phyloP scores from a whole-genome alignment of 2,329 filamentous ascomycete genomes.

The Tolypocladium endophyticum region DNA sequence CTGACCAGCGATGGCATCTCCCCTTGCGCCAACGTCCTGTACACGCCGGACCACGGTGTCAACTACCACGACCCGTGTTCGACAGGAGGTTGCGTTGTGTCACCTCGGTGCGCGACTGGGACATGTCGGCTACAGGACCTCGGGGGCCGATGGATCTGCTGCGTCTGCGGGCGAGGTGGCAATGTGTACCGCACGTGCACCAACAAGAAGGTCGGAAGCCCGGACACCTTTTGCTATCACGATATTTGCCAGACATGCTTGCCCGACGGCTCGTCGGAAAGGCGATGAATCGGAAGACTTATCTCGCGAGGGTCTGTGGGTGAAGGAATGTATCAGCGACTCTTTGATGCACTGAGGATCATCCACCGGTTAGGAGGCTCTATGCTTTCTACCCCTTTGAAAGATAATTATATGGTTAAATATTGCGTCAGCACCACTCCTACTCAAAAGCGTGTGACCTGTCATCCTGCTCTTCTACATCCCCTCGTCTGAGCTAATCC shows the following conservation, averaged over 20 bases:
- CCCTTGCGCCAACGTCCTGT: constrained; percentile 15
- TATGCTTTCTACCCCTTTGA: neutral
- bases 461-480: neutral
- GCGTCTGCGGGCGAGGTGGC: constrained; percentile 33
- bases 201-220: constrained; percentile 32
- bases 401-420: neutral
- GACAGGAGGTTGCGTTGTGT: constrained; percentile 32
- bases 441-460: neutral
- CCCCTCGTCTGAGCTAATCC: neutral
- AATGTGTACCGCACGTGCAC: constrained; percentile 35
- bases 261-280: constrained; percentile 15
- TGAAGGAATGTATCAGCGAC: neutral
- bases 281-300: neutral
- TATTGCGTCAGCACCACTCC: neutral
- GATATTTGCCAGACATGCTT: constrained; percentile 34
- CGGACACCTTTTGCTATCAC: constrained; percentile 43
- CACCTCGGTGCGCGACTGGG: constrained; percentile 35
- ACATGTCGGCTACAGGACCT: constrained; percentile 38
- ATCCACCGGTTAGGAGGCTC: neutral
- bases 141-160: constrained; percentile 38
- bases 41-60: constrained; percentile 16
- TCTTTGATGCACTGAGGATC: neutral
- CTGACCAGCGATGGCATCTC: constrained; percentile 13
- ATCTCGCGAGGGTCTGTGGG: neutral
- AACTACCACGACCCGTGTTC: constrained; percentile 33